phyloP scores from a whole-genome alignment of 371 early-diverging fungal species.

The Choanephora cucurbitarum region DNA sequence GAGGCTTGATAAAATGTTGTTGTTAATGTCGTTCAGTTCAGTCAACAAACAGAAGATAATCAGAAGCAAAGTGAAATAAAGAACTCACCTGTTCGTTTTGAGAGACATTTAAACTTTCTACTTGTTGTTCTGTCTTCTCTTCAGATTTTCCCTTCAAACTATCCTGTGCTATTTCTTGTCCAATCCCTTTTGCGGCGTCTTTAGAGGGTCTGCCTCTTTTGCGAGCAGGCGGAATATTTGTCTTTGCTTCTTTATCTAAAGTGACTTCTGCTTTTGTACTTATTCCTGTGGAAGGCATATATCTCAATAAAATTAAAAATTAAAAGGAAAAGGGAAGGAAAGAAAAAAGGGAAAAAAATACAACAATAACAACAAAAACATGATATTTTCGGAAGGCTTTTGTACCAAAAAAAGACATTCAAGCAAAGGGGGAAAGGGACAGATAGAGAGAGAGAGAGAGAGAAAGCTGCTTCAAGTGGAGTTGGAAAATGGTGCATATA shows the following conservation, averaged over 20 bases:
- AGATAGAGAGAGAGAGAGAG: too few relatives aligned
- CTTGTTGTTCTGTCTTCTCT: conserved; percentile 6
- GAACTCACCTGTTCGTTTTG: conserved; percentile 1
- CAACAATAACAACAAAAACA: neutral
- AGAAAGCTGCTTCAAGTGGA: too few relatives aligned
- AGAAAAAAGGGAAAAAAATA: neutral
- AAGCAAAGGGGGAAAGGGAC: too few relatives aligned
- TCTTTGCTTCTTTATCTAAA: neutral
- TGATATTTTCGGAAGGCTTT: too few relatives aligned
- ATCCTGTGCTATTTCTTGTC: neutral
- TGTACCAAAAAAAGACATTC: too few relatives aligned
- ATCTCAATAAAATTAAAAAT: neutral
- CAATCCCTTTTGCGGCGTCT: neutral
- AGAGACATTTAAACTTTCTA: conserved; percentile 1
- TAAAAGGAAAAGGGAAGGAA: neutral
- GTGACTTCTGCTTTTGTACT: neutral
- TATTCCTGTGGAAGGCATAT: neutral
- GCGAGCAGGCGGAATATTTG: neutral
- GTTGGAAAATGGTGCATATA: too few relatives aligned
- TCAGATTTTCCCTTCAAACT: neutral
- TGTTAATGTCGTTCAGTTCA: too few relatives aligned
- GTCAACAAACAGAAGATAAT: too few relatives aligned
- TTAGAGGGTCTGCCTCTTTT: conserved; percentile 10
- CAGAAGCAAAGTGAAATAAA: neutral
- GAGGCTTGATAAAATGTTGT: neutral